phyloP scores from a whole-genome alignment of 2,329 filamentous ascomycete species.

The Cladorrhinum sp. region DNA sequence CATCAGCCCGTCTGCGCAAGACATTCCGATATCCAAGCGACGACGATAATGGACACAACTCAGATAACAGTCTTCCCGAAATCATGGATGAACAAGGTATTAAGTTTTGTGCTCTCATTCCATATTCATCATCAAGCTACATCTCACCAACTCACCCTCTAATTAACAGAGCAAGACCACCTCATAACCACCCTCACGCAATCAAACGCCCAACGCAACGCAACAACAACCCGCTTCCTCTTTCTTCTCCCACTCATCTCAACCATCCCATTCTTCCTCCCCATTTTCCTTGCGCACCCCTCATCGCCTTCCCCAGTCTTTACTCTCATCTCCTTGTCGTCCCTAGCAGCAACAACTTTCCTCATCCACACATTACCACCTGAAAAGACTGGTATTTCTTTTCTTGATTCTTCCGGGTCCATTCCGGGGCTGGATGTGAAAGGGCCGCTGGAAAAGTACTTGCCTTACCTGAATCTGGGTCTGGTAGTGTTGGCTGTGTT shows the following conservation, averaged over 20 bases:
- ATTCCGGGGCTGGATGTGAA: conserved; percentile 17
- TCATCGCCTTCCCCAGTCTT: conserved; percentile 44
- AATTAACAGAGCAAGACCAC: conserved; percentile 57
- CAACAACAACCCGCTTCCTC: conserved; percentile 56
- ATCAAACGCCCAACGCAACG: conserved; percentile 57
- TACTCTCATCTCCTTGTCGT: conserved; percentile 58
- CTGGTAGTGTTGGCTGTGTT: conserved; percentile 53
- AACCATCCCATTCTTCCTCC: conserved; percentile 52
- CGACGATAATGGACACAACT: conserved; percentile 39
- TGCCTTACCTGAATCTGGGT: conserved; percentile 59
- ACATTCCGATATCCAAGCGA: conserved; percentile 74
- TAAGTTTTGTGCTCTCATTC: not conserved
- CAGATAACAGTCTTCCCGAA: conserved; percentile 51
- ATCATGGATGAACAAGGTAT: conserved; percentile 76
- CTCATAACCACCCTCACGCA: conserved; percentile 55
- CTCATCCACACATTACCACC: conserved; percentile 56
- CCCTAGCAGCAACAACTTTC: conserved; percentile 60
- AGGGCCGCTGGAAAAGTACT: conserved; percentile 51
- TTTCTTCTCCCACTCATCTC: conserved; percentile 58
- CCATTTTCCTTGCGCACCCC: conserved; percentile 42
- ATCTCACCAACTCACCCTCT: not conserved
- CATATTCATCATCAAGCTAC: not conserved
- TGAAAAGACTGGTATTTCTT: conserved; percentile 49
- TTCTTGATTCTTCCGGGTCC: conserved; percentile 39
- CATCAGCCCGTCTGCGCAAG: conserved; percentile 61